Evolutionary conservation across 164 flowering plant genomes (phyloP), one percentile per base, ranked within the genome.

Genomic region (Paratinospora sagittata): DNA sequence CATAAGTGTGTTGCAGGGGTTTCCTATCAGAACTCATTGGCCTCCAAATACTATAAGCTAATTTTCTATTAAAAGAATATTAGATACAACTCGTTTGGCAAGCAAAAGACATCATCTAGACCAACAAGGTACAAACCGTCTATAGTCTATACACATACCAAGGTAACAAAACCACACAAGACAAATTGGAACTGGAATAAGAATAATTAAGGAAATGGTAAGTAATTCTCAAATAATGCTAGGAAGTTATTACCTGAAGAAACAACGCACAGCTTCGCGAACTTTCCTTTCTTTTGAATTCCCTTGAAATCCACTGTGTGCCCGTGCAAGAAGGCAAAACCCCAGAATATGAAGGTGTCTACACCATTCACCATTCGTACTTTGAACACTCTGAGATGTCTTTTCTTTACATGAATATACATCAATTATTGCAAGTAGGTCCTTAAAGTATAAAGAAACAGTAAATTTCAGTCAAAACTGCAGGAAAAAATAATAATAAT

Each of bases 201-300:
- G n/a, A n/a, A n/a, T n/a, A n/a, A n/a, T n/a, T n/a, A n/a, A n/a
- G n/a, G n/a, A n/a, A n/a, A n/a, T n/a, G n/a, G n/a, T n/a, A n/a
- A n/a, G n/a, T n/a, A n/a, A n/a, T n/a, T n/a, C n/a, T n/a, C n/a
- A n/a, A n/a, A n/a, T n/a, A 17, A 52, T 26, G 37, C 49, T 36
- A 61, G 63, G 73, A 67, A 71, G 49, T 9, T 23, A 14, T 41
- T 82, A 92, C 98, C 97, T 90, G 84, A 90, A 95, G 85, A 95
- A 95, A 75, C 97, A 90, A 69, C 87, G 85, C 72, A 90, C 81
- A 71, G 98, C 97, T 82, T 92, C 97, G 79, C 66, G 74, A 72
- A 84, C 78, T 84, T 89, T 92, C 63, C 63, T 79, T 71, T 89
- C 94, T 67, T 83, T 95, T 71, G 37, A 43, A 14, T 68, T 37